Evolutionary conservation across 257 asterid species (phyloP).

Genomic region (Primulina eburnea): DNA sequence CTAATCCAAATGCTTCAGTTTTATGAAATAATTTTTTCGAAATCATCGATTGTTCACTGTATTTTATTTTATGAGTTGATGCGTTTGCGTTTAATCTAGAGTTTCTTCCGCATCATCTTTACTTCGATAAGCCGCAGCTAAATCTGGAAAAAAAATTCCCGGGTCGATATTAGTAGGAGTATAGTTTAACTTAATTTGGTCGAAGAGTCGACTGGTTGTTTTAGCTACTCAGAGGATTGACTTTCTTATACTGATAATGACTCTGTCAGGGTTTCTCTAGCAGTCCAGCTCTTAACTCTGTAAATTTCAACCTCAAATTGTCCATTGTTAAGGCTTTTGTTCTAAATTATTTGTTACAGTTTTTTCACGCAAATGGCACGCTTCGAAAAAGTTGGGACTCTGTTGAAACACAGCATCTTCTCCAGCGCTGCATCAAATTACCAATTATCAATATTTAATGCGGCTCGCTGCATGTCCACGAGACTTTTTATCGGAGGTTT

Average conservation of each 20-base stretch:
- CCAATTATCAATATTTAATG: conserved; percentile 53
- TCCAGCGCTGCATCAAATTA: conserved; percentile 29
- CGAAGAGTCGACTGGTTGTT: neutral
- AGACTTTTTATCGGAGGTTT: conserved; percentile 76
- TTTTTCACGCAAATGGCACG: conserved; percentile 53
- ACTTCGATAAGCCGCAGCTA: neutral
- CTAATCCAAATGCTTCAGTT: neutral
- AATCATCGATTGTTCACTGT: too few species aligned
- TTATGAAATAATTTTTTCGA: neutral
- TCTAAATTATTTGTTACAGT: conserved; percentile 26
- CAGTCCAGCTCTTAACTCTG: neutral
- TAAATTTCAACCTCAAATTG: neutral
- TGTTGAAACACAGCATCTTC: conserved; percentile 51
- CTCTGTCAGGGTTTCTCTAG: neutral
- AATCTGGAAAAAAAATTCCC: neutral
- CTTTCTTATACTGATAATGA: too few species aligned
- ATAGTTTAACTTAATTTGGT: too few species aligned
- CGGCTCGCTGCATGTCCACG: conserved; percentile 71
- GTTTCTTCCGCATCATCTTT: neutral
- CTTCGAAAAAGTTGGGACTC: conserved; percentile 53
- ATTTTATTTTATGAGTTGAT: neutral
- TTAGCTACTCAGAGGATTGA: neutral
- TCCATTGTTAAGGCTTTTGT: neutral
- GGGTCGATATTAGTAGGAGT: neutral
- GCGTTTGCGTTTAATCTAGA: neutral